Base-by-base conservation (phyloP, 495 filamentous ascomycete genomes). In the Baudoinia panamericana region DNA sequence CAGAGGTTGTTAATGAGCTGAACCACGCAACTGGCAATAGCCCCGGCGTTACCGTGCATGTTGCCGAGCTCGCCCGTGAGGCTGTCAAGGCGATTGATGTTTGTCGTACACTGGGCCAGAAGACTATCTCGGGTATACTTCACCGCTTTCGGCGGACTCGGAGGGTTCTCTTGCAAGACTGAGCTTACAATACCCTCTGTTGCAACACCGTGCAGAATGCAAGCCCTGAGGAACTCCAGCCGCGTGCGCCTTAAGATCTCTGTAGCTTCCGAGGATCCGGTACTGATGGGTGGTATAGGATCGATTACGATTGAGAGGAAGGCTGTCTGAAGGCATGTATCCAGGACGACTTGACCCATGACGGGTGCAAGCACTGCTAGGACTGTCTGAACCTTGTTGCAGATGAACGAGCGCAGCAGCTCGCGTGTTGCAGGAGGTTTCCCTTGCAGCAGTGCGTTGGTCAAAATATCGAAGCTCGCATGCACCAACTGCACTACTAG, bases 41-140 rank as follows among this genome's bases (percentile, higher is more conserved):
- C 86, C 15, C 84, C 90, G 1, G 84, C 82, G 60, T 97, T 96
- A 0, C 90, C 90, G 54, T 93, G 84, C 69, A 93, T 83, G n/a
- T 76, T 78, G 46, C 93, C 86, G 41, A 96, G 68, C 51, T 93
- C 83, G 9, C 61, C 62, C 20, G 93, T 73, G 22, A 93, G 65
- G 42, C 75, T 73, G 47, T 85, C 81, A 0, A 82, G 72, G 21
- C 71, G 71, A 39, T 80, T 80, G 0, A 73, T 71, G 44, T 90
- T 80, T 5, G 67, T 64, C 22, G 74, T 71, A 47, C 81, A 93
- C 45, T 85, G 75, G 26, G 70, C 66, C 6, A 92, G 70, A 6
- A 97, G 63, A 9, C 75, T 68, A 7, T 92, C 78, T 52, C 84
- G 83, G 23, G 72, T 64, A 55, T 87, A 90, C 30, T 73, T 76